Percentiles rank a stretch among this genome's conserved stretches.
These are phyloP conservation scores for Bolboschoenoplectus hybrid DNA, from an alignment of 202 grass and related monocot genomes.

Conservation along the genomic window DNA sequence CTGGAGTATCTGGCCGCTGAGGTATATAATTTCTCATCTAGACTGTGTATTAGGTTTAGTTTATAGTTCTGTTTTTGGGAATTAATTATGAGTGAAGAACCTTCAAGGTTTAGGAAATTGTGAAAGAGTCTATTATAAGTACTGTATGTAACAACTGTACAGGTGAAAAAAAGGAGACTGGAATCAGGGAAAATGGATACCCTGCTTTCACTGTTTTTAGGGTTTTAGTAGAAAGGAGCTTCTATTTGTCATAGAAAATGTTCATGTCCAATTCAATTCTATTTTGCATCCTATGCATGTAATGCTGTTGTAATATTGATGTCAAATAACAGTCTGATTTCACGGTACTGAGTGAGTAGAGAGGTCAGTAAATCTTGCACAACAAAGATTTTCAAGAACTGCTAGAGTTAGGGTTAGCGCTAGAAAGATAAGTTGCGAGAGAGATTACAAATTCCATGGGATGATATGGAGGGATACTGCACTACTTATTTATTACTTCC, in stretches of 20 bases:
- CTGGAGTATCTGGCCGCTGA: constrained; percentile 45
- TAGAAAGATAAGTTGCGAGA: not conserved
- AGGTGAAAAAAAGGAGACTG: not conserved
- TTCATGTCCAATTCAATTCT: too few species aligned
- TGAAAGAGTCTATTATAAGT: not conserved
- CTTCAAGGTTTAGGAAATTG: not conserved
- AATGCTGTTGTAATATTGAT: not conserved
- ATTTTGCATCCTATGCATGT: not conserved
- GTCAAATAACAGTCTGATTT: not conserved
- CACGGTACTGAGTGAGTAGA: not conserved
- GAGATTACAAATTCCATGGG: not conserved
- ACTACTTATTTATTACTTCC: not conserved
- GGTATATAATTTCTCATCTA: constrained; percentile 31
- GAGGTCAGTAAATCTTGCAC: not conserved
- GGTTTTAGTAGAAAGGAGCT: not conserved
- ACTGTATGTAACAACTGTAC: not conserved
- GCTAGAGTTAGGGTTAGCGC: not conserved
- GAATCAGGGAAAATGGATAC: not conserved
- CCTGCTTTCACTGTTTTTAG: not conserved
- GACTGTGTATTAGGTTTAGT: constrained; percentile 1
- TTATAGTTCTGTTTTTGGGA: not conserved
- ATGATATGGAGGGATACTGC: not conserved
- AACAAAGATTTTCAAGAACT: not conserved
- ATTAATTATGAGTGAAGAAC: not conserved
- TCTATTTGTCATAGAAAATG: not conserved